Base-by-base conservation (phyloP, 805 yeast species). In the Candida patagonica region DNA sequence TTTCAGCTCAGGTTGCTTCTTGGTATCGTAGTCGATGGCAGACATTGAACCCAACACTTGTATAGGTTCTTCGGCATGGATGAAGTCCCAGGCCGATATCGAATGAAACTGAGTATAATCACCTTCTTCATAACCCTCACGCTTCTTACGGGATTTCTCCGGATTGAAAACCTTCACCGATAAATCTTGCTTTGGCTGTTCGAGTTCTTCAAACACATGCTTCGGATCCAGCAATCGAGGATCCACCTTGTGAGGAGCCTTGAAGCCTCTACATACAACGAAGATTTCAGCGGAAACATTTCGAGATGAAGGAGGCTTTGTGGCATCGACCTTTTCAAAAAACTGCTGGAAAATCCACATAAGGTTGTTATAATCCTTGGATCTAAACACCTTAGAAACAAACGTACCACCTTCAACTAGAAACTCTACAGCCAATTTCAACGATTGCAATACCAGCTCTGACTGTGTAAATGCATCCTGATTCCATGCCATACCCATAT, bases 401-500 rank as follows among this genome's bases (percentile, higher is more conserved):
- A 92, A 92, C 24, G 92, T 85, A 51, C 99, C 99, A 38, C 95
- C 95, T 9, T 83, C 82, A 23, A 73, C 69, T 55, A 92, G 70
- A 62, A 92, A 87, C 63, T 92, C 99, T 10, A 80, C 95, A 1
- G 98, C 99, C 44, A 92, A 70, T 60, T 80, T 86, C 55, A 92
- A 70, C 24, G 97, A 95, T 66, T 88, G 95, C 50, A 92, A 68
- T 23, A 95, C 94, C 52, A 92, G 76, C 57, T 89, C 97, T 21
- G 96, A 86, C 66, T 92, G 99, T 1, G 97, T 86, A 65, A 85
- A 92, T 1, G 99, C 98, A 76, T 92, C 99, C 63, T 92, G 99
- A 16, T 84, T 92, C 99, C 99, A 92, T n/a, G 95, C 95, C 56
- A 92, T 72, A 80, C 99, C 99, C 53, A 92, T 97, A 57, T 92